A percentile compares a stretch with the other conserved stretches of the same genome.
Evolutionary conservation across 257 asterid species (phyloP).

Genomic region (Pogostemon cablin): DNA sequence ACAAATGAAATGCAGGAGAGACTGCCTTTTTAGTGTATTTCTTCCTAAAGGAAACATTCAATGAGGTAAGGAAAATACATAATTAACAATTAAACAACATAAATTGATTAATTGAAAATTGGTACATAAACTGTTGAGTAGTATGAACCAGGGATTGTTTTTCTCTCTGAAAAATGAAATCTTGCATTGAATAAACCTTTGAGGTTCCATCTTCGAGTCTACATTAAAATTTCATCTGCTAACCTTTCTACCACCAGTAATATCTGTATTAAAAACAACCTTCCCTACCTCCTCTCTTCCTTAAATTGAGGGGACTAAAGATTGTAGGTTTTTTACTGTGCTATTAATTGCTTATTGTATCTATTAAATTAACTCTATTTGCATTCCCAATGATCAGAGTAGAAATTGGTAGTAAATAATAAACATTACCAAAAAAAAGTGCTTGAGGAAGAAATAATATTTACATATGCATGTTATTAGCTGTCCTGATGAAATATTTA

Average conservation of each 20-base stretch:
- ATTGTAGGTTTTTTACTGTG: neutral
- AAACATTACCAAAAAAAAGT: slow-evolving; percentile 24
- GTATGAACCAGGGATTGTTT: neutral
- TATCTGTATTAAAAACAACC: neutral
- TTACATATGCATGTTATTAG: slow-evolving; percentile 20
- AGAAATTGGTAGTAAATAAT: neutral
- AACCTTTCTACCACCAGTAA: neutral
- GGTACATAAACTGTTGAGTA: neutral
- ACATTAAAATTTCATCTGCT: neutral
- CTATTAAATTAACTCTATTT: neutral
- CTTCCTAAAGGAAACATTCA: slow-evolving; percentile 17
- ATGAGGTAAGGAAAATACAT: slow-evolving; percentile 11
- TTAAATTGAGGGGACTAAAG: neutral
- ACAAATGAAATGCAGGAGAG: slow-evolving; percentile 15
- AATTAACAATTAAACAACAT: slow-evolving; percentile 21
- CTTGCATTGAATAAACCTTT: neutral
- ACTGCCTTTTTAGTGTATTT: slow-evolving; percentile 4
- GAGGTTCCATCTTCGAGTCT: neutral
- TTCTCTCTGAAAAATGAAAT: neutral
- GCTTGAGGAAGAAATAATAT: slow-evolving; percentile 20
- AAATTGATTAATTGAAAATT: slow-evolving; percentile 7
- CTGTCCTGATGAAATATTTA: neutral
- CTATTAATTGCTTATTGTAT: slow-evolving; percentile 5
- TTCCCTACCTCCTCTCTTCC: slow-evolving; percentile 4
- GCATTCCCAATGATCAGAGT: neutral